Evolutionary conservation across 345 rosid genomes (phyloP).

Genomic region (Heritiera littoralis): DNA sequence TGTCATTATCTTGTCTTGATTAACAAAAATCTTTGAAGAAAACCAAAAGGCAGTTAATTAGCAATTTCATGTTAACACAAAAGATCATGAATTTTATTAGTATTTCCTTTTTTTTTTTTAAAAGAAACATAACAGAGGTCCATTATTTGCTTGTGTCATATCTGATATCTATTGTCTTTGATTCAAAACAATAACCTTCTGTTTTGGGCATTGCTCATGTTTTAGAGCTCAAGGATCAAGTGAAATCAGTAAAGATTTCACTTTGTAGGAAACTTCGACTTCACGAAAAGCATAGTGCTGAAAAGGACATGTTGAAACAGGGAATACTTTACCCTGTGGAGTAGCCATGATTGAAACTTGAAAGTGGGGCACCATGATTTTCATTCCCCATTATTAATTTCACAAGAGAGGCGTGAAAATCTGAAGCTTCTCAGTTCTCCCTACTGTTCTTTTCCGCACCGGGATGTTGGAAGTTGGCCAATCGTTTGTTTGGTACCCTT

Average conservation of each 20-base stretch:
- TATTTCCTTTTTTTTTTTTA: too few species aligned
- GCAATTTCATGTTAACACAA: neutral
- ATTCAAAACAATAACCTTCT: too few species aligned
- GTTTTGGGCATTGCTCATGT: neutral
- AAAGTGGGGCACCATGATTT: neutral
- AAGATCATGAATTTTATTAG: neutral
- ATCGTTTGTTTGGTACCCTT: neutral
- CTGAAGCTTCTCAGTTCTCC: slow-evolving; percentile 9
- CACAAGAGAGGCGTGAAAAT: neutral
- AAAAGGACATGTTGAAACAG: slow-evolving; percentile 3
- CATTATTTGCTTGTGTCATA: too few species aligned
- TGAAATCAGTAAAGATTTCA: neutral
- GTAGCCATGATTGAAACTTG: neutral
- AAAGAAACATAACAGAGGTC: too few species aligned
- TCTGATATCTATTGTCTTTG: too few species aligned
- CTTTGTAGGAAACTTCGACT: slow-evolving; percentile 21
- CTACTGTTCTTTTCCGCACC: neutral
- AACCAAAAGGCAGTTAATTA: neutral
- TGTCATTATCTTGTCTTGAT: too few species aligned
- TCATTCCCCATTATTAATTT: neutral
- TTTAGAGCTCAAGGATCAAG: neutral
- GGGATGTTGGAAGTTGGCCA: neutral
- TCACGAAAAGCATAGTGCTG: slow-evolving; percentile 21
- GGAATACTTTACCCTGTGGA: neutral
- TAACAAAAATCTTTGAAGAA: neutral